Base-by-base conservation (phyloP, 2,329 filamentous ascomycete species). In the Lachnellula occidentalis region DNA sequence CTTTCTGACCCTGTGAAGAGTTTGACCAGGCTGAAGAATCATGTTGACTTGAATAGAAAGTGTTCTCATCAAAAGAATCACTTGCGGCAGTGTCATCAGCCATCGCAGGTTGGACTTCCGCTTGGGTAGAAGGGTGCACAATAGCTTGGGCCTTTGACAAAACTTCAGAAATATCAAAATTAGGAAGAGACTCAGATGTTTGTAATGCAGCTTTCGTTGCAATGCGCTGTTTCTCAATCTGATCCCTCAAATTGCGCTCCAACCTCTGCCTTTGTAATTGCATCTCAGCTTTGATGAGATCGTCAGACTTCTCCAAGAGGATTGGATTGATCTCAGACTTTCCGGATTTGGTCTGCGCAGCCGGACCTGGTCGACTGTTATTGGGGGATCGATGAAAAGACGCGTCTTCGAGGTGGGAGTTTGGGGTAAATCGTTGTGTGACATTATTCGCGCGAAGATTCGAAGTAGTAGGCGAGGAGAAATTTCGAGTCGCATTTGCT, bases 11-110 rank as follows among this genome's bases (percentile, higher is more conserved):
- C 48, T 59, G 56, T 41, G 64, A 60, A 39, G 74, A 74, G 56
- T 74, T 72, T 48, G 73, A 74, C 31, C 76, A 78, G 53, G 82
- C 77, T 57, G 82, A 81, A 60, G 91, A 95, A 70, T 92, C 88
- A 76, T 92, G 86, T 74, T 87, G 89, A 73, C 92, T 96, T 62
- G 92, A 96, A 77, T 97, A 96, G 72, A 95, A 95, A 41, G 91
- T 94, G 68, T 95, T 91, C 70, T 95, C 87, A 73, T 96, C 91
- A 74, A 91, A 89, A 36, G 90, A 94, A 71, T 92, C 89, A 79
- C 79, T 88, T 67, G 81, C 79, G 70, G 83, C 83, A 67, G 77
- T 77, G 71, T 85, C 79, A 77, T 75, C 72, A 73, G 69, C 73
- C 71, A 72, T 65, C 63, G 72, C 77, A 63, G 77, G 76, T 74